Conservation (phyloP, 495 filamentous ascomycete genomes). For the Xylaria nigripes region DNA sequence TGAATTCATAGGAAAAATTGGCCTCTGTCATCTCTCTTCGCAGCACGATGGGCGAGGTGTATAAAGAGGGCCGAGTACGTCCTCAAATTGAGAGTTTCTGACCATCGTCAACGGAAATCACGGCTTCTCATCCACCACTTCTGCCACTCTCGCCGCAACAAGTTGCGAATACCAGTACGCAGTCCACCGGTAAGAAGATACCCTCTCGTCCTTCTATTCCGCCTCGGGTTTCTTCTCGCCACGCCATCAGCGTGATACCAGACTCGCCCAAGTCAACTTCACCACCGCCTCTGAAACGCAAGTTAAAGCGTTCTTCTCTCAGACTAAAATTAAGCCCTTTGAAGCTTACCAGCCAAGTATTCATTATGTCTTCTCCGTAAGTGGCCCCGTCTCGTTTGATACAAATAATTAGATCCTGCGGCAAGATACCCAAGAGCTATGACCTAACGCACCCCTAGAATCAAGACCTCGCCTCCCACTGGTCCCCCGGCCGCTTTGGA, state of each 20-base stretch:
- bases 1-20: background rate
- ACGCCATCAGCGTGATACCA: background rate
- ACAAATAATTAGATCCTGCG: background rate
- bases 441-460: constrained; percentile 3
- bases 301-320: constrained; percentile 17
- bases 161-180: constrained; percentile 1
- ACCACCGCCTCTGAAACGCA: constrained; percentile 10
- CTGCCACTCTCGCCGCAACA: background rate
- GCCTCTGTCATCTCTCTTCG: background rate
- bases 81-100: constrained; percentile 5
- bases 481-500: background rate
- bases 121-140: constrained; percentile 4
- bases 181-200: constrained; percentile 11
- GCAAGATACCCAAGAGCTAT: background rate
- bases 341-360: background rate
- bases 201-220: constrained; percentile 14
- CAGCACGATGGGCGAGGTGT: constrained; percentile 6
- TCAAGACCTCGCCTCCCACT: constrained; percentile 12
- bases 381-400: background rate
- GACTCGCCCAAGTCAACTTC: constrained; percentile 5
- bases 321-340: constrained; percentile 1
- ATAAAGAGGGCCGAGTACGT: constrained; percentile 16
- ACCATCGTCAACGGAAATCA: constrained; percentile 10
- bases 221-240: constrained; percentile 10
- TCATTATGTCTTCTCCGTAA: constrained; percentile 27